phyloP scores from a whole-genome alignment of 768 basidiomycete genomes.

The Lactifluus hygrophoroides region DNA sequence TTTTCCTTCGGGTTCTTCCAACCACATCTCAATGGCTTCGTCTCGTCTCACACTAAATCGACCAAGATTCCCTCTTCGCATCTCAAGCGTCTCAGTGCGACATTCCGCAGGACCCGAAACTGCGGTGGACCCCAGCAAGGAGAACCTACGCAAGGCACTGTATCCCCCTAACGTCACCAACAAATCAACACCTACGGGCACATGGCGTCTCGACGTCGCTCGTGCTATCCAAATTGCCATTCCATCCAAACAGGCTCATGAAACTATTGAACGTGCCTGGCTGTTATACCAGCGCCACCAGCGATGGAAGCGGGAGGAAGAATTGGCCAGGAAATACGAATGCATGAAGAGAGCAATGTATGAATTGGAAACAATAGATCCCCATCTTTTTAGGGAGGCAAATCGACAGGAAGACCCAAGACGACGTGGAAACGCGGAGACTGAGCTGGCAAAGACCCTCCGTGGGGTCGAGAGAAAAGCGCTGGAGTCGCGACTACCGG shows the following conservation, averaged over 20 bases:
- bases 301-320: conserved; percentile 59
- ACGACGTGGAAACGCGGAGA: conserved; percentile 46
- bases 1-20: no score
- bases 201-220: conserved; percentile 76
- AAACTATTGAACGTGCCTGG: conserved; percentile 91
- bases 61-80: conserved; percentile 28
- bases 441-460: conserved; percentile 50
- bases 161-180: conserved; percentile 73
- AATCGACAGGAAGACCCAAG: conserved; percentile 72
- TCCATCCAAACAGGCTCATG: conserved; percentile 81
- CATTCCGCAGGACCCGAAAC: conserved; percentile 34
- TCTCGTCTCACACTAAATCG: conserved; percentile 32
- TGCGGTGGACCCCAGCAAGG: conserved; percentile 50
- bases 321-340: conserved; percentile 67
- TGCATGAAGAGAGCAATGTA: conserved; percentile 84
- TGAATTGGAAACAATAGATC: conserved; percentile 52
- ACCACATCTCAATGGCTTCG: conserved; percentile 30
- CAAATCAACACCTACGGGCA: conserved; percentile 65
- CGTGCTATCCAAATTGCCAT: conserved; percentile 75
- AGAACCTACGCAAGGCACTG: conserved; percentile 68
- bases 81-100: conserved; percentile 32
- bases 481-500: conserved; percentile 68
- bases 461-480: conserved; percentile 60
- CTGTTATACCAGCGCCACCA: conserved; percentile 68
- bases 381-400: conserved; percentile 55